A percentile compares a stretch with the other conserved stretches of the same genome.
Evolutionary conservation across 768 basidiomycete species (phyloP).

Genomic region (Candolleomyces efflorescens): DNA sequence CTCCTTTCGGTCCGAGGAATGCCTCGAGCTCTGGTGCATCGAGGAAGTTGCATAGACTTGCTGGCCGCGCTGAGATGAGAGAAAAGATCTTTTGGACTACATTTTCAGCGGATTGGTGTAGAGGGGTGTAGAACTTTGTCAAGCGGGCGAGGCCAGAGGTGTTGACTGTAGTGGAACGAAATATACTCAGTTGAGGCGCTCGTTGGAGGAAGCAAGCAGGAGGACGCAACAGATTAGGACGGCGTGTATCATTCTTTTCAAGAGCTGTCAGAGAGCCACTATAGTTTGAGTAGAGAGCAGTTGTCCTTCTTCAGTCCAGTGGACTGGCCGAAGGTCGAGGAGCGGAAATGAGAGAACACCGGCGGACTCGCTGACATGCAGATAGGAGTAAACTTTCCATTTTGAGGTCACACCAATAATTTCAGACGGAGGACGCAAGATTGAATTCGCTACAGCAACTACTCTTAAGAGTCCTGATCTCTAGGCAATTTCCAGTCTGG

Average conservation of each 20-base stretch:
- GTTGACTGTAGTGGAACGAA: conserved; percentile 58
- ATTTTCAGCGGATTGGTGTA: conserved; percentile 61
- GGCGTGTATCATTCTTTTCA: conserved; percentile 68
- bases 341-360: no score
- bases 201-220: conserved; percentile 13
- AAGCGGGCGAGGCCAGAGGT: conserved; percentile 84
- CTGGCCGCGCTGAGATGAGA: conserved; percentile 76
- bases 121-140: conserved; percentile 85
- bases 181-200: conserved; percentile 7
- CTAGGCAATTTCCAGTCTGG: conserved; percentile 49
- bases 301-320: not conserved
- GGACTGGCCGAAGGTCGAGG: no score
- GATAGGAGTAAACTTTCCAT: no score
- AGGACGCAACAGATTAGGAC: conserved; percentile 72
- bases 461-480: not conserved
- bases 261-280: not conserved
- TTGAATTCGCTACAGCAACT: not conserved
- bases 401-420: not conserved
- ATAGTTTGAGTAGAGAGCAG: not conserved
- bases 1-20: conserved; percentile 55
- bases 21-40: conserved; percentile 86
- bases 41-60: conserved; percentile 91
- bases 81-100: conserved; percentile 88
- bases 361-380: no score
- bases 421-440: not conserved